A percentile compares a stretch with the other conserved stretches of the same genome.
Conservation (phyloP, 768 basidiomycete species). For the Leucocoprinus leucothites region DNA sequence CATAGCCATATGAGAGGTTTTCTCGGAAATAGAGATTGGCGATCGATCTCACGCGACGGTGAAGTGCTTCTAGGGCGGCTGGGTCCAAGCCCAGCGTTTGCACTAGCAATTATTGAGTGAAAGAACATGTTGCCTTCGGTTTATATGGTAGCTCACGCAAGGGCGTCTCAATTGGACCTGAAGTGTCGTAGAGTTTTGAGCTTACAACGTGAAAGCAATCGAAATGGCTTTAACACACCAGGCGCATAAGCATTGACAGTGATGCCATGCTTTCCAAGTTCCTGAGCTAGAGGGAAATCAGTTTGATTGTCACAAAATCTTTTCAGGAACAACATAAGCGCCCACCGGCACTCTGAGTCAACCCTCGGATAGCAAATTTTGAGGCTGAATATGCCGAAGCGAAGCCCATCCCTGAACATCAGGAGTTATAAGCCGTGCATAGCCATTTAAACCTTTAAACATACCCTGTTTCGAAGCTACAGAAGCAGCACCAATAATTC, state of each 20-base stretch:
- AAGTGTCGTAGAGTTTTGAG: neutral
- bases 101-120: neutral
- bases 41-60: neutral
- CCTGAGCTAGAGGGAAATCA: slow-evolving; percentile 24
- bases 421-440: neutral
- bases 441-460: neutral
- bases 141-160: neutral
- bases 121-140: neutral
- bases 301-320: neutral
- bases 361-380: slow-evolving; percentile 38
- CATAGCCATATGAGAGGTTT: neutral
- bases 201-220: neutral
- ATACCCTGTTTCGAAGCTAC: slow-evolving; percentile 26
- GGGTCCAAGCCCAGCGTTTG: neutral
- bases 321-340: neutral
- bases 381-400: slow-evolving; percentile 27
- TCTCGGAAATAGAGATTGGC: neutral
- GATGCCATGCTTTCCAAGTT: slow-evolving; percentile 35
- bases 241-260: slow-evolving; percentile 44
- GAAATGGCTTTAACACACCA: slow-evolving; percentile 17
- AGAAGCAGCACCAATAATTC: slow-evolving; percentile 48
- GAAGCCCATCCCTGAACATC: neutral
- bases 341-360: slow-evolving; percentile 38
- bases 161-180: slow-evolving; percentile 4
- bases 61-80: neutral